These are phyloP conservation scores for Syzygium oleosum DNA, from an alignment of 345 rosid genomes.

Conservation along the genomic window DNA sequence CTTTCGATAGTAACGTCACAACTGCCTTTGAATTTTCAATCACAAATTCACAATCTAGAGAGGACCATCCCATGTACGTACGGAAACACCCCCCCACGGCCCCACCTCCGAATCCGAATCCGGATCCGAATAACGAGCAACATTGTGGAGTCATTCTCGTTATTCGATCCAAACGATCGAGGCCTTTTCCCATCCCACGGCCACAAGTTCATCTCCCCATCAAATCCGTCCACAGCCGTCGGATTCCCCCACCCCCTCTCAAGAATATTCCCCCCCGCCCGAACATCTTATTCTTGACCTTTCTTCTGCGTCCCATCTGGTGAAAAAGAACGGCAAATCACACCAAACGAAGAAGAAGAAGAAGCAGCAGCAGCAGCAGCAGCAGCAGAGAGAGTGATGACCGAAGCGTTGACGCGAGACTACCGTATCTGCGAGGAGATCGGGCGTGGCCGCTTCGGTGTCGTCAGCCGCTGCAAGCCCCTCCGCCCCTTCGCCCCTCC, in stretches of 20 bases:
- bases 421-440: conserved; percentile 43
- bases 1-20: not conserved
- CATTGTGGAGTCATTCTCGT: not conserved
- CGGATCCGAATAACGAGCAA: not conserved
- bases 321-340: too few species aligned
- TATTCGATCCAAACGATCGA: not conserved
- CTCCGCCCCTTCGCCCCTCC: conserved; percentile 6
- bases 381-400: conserved; percentile 22
- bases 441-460: conserved; percentile 59
- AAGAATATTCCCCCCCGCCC: not conserved
- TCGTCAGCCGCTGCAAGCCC: conserved; percentile 39
- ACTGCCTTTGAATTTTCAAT: not conserved
- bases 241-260: not conserved
- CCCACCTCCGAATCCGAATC: too few species aligned
- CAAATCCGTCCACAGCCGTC: not conserved
- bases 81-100: too few species aligned
- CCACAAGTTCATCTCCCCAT: not conserved
- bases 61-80: not conserved
- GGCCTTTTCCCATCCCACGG: not conserved
- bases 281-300: not conserved
- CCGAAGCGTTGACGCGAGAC: conserved; percentile 27
- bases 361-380: too few species aligned
- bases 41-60: not conserved
- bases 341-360: too few species aligned
- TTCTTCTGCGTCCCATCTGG: not conserved